A percentile compares a stretch with the other conserved stretches of the same genome.
Evolutionary conservation across 2,329 filamentous ascomycete species (phyloP).

Genomic region (Aureobasidium sp.): DNA sequence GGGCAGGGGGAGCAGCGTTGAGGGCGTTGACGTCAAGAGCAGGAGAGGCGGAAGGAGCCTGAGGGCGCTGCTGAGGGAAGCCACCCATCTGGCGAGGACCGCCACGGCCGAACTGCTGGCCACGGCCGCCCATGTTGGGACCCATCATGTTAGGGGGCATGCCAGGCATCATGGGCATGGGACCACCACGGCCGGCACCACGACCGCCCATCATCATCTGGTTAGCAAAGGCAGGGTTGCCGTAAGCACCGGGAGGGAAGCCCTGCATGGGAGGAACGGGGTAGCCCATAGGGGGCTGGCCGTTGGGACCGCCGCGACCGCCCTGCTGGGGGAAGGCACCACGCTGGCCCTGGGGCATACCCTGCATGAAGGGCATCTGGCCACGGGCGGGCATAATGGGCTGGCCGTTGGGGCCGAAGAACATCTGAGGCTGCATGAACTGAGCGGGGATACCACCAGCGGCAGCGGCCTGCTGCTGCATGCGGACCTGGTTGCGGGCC

Average conservation of each 20-base stretch:
- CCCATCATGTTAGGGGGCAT: constrained; percentile 59
- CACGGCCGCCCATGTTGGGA: constrained; percentile 32
- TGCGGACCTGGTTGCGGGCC: constrained; percentile 94
- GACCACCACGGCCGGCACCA: constrained; percentile 60
- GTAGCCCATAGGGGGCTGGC: constrained; percentile 81
- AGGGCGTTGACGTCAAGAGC: constrained; percentile 48
- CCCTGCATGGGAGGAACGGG: constrained; percentile 60
- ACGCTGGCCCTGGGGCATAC: constrained; percentile 65
- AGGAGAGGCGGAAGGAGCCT: constrained; percentile 23
- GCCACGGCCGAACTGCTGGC: constrained; percentile 27
- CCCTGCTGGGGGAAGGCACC: constrained; percentile 82
- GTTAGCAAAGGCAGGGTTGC: constrained; percentile 60
- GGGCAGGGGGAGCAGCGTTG: constrained; percentile 51
- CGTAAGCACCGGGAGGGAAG: constrained; percentile 70
- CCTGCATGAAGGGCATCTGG: constrained; percentile 54
- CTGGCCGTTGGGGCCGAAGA: constrained; percentile 76
- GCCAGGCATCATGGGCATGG: constrained; percentile 58
- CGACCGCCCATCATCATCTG: constrained; percentile 50
- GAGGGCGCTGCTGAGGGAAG: constrained; percentile 33
- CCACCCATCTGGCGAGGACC: constrained; percentile 28
- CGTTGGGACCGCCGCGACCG: constrained; percentile 70
- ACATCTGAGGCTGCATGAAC: constrained; percentile 79
- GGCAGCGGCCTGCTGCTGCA: constrained; percentile 92
- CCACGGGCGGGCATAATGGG: constrained; percentile 55
- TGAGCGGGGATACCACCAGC: constrained; percentile 70